Evolutionary conservation across 257 asterid genomes (phyloP).

Genomic region (Primulina huaijiensis): DNA sequence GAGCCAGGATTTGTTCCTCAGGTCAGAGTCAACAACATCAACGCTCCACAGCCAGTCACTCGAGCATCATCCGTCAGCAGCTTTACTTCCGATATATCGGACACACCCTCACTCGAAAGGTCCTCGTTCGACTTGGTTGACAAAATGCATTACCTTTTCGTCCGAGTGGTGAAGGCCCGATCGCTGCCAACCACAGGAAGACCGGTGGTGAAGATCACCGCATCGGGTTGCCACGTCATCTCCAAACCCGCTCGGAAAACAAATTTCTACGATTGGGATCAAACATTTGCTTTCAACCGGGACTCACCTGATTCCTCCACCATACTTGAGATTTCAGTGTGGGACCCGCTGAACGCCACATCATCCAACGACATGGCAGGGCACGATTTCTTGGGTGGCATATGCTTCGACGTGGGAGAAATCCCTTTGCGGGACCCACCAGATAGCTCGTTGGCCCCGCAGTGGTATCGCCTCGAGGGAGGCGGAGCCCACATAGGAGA

Average conservation of each 20-base stretch:
- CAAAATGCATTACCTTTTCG: slow-evolving; percentile 79
- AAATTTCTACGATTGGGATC: slow-evolving; percentile 69
- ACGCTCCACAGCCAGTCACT: slow-evolving; percentile 63
- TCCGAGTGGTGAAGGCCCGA: slow-evolving; percentile 74
- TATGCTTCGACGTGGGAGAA: slow-evolving; percentile 83
- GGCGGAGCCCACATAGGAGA: slow-evolving; percentile 86
- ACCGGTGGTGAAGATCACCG: slow-evolving; percentile 72
- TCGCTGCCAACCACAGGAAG: slow-evolving; percentile 63
- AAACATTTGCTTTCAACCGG: slow-evolving; percentile 69
- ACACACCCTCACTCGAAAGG: slow-evolving; percentile 50
- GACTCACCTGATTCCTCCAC: slow-evolving; percentile 64
- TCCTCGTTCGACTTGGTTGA: slow-evolving; percentile 86
- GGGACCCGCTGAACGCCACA: slow-evolving; percentile 48
- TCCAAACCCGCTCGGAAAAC: slow-evolving; percentile 73
- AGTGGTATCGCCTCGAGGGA: slow-evolving; percentile 89
- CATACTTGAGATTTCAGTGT: slow-evolving; percentile 69
- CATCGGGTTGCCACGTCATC: slow-evolving; percentile 61
- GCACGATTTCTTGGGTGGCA: slow-evolving; percentile 71
- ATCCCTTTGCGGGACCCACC: slow-evolving; percentile 90
- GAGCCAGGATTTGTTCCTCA: slow-evolving; percentile 40
- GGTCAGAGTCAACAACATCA: slow-evolving; percentile 38
- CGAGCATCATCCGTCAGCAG: slow-evolving; percentile 73
- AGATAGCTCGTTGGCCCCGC: slow-evolving; percentile 84
- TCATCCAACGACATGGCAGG: slow-evolving; percentile 43
- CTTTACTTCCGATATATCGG: slow-evolving; percentile 63